Base-by-base conservation (phyloP, 1,284 basidiomycete species). In the Rhodofomes roseus region DNA sequence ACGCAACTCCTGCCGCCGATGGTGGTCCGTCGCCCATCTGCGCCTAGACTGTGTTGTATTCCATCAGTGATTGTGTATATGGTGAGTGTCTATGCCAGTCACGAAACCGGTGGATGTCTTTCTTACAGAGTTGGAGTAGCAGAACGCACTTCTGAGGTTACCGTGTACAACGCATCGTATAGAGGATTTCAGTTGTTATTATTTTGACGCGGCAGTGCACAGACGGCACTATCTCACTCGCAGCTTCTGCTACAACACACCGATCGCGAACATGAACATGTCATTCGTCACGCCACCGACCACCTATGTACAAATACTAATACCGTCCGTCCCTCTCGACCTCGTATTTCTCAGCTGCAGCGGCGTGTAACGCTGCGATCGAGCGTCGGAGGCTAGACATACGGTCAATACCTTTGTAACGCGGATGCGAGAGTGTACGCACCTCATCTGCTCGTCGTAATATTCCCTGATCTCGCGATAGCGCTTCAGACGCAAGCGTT, bases 371-470 rank as follows among this genome's bases (percentile, higher is more conserved):
- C 2, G 67, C 63, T 16, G 67, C 68, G 31, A 73, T 65, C 1
- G 70, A 65, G 29, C 58, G 65, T 3, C 71, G 68, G 22, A 73
- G 48, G 34, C 71, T 73, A 4, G 8, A 16, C 27, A 23, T 16
- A 25, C 20, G 18, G 1, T 12, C 8, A 18, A 2, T 51, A 34
- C 31, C n/a, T n/a, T 34, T 11, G 31, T 11, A 34, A 11, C 5
- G 4, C 11, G 31, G 11, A 11, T 11, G 11, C 31, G 31, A 11
- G 11, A 11, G 31, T 34, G 11, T 34, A 43, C 18, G 70, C 8
- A 83, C 82, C 75, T 79, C 23, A 79, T 74, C 65, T 86, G 84
- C 63, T 86, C 82, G 39, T 78, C 71, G 61, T 82, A 85, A 65
- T 85, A 86, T 36, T 82, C 79, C 43, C 77, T 71, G 34, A 85